Evolutionary conservation across 2,329 filamentous ascomycete genomes (phyloP), one percentile per base, ranked within the genome.

Genomic region (Diaporthe sp.): DNA sequence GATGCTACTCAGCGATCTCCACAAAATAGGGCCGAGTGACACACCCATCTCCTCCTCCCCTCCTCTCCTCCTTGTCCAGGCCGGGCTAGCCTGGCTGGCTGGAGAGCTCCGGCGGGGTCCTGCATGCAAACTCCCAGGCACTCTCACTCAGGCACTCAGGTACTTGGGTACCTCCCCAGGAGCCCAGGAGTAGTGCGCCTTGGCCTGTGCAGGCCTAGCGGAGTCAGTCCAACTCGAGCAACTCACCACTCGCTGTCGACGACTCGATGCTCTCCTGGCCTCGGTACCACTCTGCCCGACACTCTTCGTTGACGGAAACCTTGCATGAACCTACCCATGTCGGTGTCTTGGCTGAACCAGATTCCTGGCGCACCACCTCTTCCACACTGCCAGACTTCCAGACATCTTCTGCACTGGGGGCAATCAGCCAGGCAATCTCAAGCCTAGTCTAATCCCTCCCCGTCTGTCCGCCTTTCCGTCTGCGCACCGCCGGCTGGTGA

Each of bases 1-100:
- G 57, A 62, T 62, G 57, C 71, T 51, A 72, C 44, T 39, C 46
- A 39, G 71, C n/a, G 10, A 49, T 62, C 57, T 28, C 58, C 46
- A 58, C 58, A 72, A 70, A 70, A 53, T 70, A 70, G 46, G 65
- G 65, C 65, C 65, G 65, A 53, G 49, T 55, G 46, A 70, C 65
- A 70, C 49, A 22, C 49, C 65, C 49, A 39, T 10, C 62, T 51
- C 62, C 62, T 37, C 28, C 17, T 13, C 25, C 25, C 60, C 25
- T n/a, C 58, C n/a, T 42, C 37, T 25, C 28, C 51, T 15, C 42
- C 42, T 37, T 37, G 28, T 15, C 46, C 12, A 7, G 44, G 7
- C 60, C n/a, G 25, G 44, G 62, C 62, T 68, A 44, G 46, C 46
- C 62, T 68, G 46, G 28, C 65, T 55, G 49, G 65, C 46, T 55